Evolutionary conservation across 768 basidiomycete species (phyloP), one percentile per base, ranked within the genome.

Genomic region (Lactarius vividus): DNA sequence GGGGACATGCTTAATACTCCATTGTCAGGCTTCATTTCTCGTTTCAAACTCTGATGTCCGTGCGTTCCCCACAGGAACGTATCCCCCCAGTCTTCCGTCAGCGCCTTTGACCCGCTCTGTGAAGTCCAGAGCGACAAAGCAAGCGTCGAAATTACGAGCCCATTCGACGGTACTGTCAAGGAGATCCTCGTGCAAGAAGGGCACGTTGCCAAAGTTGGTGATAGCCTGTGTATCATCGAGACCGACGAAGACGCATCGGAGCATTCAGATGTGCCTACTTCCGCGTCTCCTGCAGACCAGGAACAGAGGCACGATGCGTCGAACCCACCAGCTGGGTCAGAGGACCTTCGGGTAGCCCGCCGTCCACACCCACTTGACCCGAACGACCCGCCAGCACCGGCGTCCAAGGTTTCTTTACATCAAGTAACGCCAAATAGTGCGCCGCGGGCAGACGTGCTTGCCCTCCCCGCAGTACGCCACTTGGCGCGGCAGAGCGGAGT

Each of bases 71-170:
- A 53, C 69, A 94, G 92, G 92, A 85, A 77, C 61, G 83, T 92
- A 57, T 80, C 85, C 70, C 82, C 85, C 1, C 72, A 75, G 15
- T 75, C 80, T 18, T 70, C 72, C 0, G 76, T 95, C 0, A 79
- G 84, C 62, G 80, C 83, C 15, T 95, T 95, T 71, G 89, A 91
- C 57, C 75, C 81, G 20, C 78, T 94, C 5, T 92, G 91, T 72
- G 92, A 94, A 67, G 92, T 94, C 3, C 92, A 94, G 77, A 89
- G 88, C 68, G 92, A 94, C 83, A 94, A 94, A 75, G 92, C 92
- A 1, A 89, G 86, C 75, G 92, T 95, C 29, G 93, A 95, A 75
- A 94, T 96, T 62, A 95, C 93, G 3, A 89, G 88, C 63, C 93
- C 93, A 1, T 94, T 83, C 71, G 88, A 93, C 49, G 93, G 93